Evolutionary conservation across 1,139 yeast species (phyloP).

Genomic region (Casaregolazyma lundiana): DNA sequence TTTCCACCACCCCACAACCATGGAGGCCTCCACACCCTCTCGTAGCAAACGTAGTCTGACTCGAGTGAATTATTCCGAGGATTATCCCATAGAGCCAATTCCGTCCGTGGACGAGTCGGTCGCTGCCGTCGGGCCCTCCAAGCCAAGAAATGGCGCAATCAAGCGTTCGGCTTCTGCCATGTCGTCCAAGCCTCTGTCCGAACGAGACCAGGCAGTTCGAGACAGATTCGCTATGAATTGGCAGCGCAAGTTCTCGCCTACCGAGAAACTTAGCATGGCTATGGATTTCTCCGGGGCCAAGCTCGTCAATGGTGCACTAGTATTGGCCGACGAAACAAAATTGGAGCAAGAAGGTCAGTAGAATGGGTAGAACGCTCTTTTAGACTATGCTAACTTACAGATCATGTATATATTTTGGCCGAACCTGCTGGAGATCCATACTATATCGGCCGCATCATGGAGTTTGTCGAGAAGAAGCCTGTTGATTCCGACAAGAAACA

Average conservation of each 20-base stretch:
- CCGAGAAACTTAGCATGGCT: slow-evolving; percentile 28
- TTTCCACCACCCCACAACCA: background rate
- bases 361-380: background rate
- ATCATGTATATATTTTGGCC: slow-evolving; percentile 76
- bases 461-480: slow-evolving; percentile 43
- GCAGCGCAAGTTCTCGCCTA: slow-evolving; percentile 31
- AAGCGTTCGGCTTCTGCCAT: background rate
- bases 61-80: slow-evolving; percentile 31
- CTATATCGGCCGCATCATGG: slow-evolving; percentile 80
- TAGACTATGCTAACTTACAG: slow-evolving; percentile 30
- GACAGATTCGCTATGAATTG: slow-evolving; percentile 32
- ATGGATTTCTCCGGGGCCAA: slow-evolving; percentile 40
- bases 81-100: slow-evolving; percentile 13
- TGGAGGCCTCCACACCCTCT: slow-evolving; percentile 10
- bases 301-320: slow-evolving; percentile 35
- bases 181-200: slow-evolving; percentile 4
- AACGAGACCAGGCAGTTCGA: slow-evolving; percentile 6
- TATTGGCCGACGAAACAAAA: slow-evolving; percentile 34
- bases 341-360: slow-evolving; percentile 32
- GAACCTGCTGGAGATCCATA: slow-evolving; percentile 97
- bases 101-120: background rate
- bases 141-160: slow-evolving; percentile 2
- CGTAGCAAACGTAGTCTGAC: slow-evolving; percentile 26
- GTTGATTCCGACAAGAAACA: slow-evolving; percentile 1
- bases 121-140: slow-evolving; percentile 1